Percentiles rank a stretch among this genome's conserved stretches.
Conservation (phyloP, 495 filamentous ascomycete genomes). For the Aspergillus heteromorphus region DNA sequence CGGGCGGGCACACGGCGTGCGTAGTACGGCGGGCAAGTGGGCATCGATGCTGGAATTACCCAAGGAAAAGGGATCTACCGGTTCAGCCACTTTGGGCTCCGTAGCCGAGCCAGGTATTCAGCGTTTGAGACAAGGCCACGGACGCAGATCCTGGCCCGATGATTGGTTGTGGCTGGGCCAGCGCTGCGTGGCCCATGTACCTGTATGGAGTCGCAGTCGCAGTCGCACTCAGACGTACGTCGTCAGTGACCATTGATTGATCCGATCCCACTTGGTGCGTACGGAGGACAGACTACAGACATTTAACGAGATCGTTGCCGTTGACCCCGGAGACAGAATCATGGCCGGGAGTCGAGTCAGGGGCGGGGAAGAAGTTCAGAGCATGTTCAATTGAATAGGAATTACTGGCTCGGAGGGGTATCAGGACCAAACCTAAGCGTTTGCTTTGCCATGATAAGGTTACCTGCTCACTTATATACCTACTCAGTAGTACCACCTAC, state of each 20-base stretch:
- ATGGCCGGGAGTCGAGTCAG: too few relatives aligned
- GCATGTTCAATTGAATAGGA: too few relatives aligned
- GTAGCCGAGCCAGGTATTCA: constrained; percentile 12
- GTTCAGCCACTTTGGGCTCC: constrained; percentile 11
- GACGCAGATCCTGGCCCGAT: constrained; percentile 21
- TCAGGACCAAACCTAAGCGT: too few relatives aligned
- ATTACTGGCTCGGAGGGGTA: too few relatives aligned
- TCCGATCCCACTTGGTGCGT: too few relatives aligned
- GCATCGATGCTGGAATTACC: neutral
- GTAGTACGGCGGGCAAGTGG: neutral
- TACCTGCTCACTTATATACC: too few relatives aligned
- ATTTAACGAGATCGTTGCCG: too few relatives aligned
- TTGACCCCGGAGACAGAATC: too few relatives aligned
- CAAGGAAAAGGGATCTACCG: constrained; percentile 10
- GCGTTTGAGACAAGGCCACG: constrained; percentile 20
- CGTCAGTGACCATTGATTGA: neutral
- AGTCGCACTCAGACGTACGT: neutral
- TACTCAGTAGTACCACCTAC: too few relatives aligned
- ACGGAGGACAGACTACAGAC: too few relatives aligned
- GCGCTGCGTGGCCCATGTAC: neutral
- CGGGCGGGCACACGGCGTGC: neutral
- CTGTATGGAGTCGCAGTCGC: neutral
- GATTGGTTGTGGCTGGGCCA: constrained; percentile 9
- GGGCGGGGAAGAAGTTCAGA: too few relatives aligned
- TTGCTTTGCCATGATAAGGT: too few relatives aligned